phyloP scores from a whole-genome alignment of 495 filamentous ascomycete genomes.

The Xylaria scruposa region DNA sequence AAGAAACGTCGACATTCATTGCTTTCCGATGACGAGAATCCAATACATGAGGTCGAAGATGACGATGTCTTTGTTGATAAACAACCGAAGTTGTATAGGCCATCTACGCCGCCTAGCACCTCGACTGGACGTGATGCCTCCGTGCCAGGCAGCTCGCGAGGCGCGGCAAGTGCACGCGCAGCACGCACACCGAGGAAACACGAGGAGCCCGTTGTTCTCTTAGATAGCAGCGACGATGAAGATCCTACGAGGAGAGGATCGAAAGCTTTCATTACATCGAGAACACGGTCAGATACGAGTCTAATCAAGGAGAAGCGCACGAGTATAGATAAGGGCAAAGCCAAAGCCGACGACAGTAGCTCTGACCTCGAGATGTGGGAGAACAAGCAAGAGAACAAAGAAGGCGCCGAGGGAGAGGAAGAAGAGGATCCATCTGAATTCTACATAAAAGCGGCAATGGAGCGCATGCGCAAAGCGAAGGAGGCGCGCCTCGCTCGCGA shows the following conservation, averaged over 20 bases:
- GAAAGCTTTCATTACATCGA: not conserved
- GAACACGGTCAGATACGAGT: not conserved
- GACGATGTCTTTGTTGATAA: conserved; percentile 24
- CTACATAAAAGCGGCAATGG: conserved; percentile 38
- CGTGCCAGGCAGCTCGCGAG: conserved; percentile 11
- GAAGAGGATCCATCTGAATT: conserved; percentile 43
- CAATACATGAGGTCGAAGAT: conserved; percentile 20
- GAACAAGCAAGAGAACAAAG: conserved; percentile 4
- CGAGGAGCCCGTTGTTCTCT: conserved; percentile 24
- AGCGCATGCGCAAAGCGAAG: conserved; percentile 35
- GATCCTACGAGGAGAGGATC: conserved; percentile 17
- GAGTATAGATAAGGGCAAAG: not conserved
- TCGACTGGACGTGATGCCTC: conserved; percentile 19
- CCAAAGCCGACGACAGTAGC: conserved; percentile 31
- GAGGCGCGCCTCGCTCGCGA: conserved; percentile 34
- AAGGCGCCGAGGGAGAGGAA: conserved; percentile 23
- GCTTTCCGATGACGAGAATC: conserved; percentile 30
- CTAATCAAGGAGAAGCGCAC: not conserved
- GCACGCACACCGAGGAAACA: conserved; percentile 22
- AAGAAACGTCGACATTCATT: conserved; percentile 38
- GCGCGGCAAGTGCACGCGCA: conserved; percentile 7
- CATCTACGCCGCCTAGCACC: conserved; percentile 31
- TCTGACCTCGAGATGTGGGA: conserved; percentile 23
- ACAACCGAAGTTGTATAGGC: conserved; percentile 23
- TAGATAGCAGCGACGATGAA: conserved; percentile 31